A percentile compares a stretch with the other conserved stretches of the same genome.
These are phyloP conservation scores for Solanum etuberosum DNA, from an alignment of 257 asterid species.

Conservation along the genomic window DNA sequence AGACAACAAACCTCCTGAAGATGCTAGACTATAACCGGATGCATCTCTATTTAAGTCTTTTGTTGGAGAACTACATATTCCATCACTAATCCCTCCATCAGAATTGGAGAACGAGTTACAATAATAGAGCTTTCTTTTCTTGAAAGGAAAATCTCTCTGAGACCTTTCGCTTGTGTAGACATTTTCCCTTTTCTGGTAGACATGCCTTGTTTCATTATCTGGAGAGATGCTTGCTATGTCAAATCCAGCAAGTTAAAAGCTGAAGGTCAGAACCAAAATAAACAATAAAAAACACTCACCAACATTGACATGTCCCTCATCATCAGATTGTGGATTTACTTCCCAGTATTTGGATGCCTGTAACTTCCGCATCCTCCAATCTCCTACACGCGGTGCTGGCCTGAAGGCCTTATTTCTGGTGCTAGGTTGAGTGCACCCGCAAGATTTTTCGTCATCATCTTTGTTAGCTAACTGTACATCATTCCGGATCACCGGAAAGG, in stretches of 20 bases:
- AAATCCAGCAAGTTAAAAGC: neutral
- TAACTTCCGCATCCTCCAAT: constrained; percentile 40
- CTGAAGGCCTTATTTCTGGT: constrained; percentile 46
- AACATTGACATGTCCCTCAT: constrained; percentile 23
- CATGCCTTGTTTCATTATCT: constrained; percentile 37
- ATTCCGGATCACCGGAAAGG: constrained; percentile 37
- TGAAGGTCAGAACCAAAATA: neutral
- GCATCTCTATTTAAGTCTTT: constrained; percentile 26
- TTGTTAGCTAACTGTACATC: constrained; percentile 66
- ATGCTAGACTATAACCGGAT: constrained; percentile 19
- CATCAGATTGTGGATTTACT: constrained; percentile 32
- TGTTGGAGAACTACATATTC: neutral
- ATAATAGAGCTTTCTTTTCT: constrained; percentile 71
- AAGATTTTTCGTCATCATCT: constrained; percentile 79
- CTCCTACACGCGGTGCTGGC: constrained; percentile 28
- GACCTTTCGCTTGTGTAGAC: constrained; percentile 47
- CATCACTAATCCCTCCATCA: constrained; percentile 26
- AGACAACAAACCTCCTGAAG: constrained; percentile 42
- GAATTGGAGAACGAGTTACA: constrained; percentile 38
- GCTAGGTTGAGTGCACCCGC: constrained; percentile 45
- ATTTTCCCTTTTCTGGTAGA: constrained; percentile 30
- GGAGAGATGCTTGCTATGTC: constrained; percentile 4
- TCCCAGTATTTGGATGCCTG: constrained; percentile 44
- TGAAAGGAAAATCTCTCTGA: constrained; percentile 76
- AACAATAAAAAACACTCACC: constrained; percentile 40